A percentile compares a stretch with the other conserved stretches of the same genome.
phyloP scores from a whole-genome alignment of 768 basidiomycete genomes.

The Leccinum uliginosum region DNA sequence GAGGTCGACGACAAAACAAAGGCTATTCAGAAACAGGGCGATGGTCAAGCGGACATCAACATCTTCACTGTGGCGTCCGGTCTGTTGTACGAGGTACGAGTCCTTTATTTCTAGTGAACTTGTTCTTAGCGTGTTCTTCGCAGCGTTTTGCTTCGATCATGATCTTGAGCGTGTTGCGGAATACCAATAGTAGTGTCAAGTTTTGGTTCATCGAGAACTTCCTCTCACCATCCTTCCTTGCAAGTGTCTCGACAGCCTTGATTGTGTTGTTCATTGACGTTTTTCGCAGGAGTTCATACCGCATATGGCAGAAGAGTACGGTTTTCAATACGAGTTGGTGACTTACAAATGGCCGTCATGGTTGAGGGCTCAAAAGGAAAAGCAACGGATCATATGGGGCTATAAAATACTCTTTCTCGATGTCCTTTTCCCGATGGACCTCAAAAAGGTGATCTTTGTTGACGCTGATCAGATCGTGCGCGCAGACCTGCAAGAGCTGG shows the following conservation, averaged over 20 bases:
- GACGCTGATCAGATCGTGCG: slow-evolving; percentile 98
- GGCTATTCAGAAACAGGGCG: slow-evolving; percentile 22
- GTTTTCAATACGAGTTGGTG: slow-evolving; percentile 94
- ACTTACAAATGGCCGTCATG: slow-evolving; percentile 99
- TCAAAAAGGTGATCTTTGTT: slow-evolving; percentile 98
- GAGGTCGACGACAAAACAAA: slow-evolving; percentile 16
- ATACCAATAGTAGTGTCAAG: slow-evolving; percentile 93
- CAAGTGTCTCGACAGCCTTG: slow-evolving; percentile 32
- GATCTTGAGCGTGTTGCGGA: slow-evolving; percentile 92
- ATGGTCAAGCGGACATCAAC: slow-evolving; percentile 85
- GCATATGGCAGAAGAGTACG: slow-evolving; percentile 84
- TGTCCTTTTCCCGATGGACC: slow-evolving; percentile 97
- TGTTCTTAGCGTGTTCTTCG: slow-evolving; percentile 3
- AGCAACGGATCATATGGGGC: slow-evolving; percentile 98
- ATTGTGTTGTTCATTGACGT: neutral
- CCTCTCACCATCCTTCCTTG: slow-evolving; percentile 94
- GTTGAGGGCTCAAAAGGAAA: slow-evolving; percentile 95
- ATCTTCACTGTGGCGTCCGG: slow-evolving; percentile 99
- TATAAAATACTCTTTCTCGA: slow-evolving; percentile 99
- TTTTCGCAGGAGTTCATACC: slow-evolving; percentile 82
- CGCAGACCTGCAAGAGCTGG: slow-evolving; percentile 90
- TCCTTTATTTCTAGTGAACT: neutral
- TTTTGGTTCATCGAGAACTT: slow-evolving; percentile 99
- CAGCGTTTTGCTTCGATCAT: slow-evolving; percentile 98
- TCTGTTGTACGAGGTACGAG: slow-evolving; percentile 85